A percentile compares a stretch with the other conserved stretches of the same genome.
phyloP scores from a whole-genome alignment of 441 rosid species.

The Erysimum cheiri region DNA sequence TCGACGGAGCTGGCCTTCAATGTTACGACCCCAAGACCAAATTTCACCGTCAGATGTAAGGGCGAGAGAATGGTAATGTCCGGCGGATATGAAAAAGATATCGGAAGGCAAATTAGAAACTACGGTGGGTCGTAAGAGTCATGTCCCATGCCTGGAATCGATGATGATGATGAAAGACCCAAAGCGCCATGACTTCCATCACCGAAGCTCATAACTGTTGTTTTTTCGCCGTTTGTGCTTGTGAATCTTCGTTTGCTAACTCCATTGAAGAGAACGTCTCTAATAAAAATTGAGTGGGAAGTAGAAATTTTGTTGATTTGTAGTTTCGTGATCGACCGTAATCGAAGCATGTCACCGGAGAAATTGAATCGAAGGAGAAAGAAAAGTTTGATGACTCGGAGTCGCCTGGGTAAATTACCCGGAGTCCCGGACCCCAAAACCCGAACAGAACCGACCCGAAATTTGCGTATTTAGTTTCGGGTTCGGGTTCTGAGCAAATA shows the following conservation, averaged over 20 bases:
- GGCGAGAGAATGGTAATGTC: too few species aligned
- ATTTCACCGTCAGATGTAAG: too few species aligned
- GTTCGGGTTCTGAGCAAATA: too few species aligned
- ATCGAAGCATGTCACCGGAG: slow-evolving; percentile 33
- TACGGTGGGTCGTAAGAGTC: slow-evolving; percentile 76
- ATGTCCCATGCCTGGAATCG: slow-evolving; percentile 49
- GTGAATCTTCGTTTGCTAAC: slow-evolving; percentile 28
- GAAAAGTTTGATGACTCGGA: background rate
- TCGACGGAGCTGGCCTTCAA: slow-evolving; percentile 83
- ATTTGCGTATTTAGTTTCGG: too few species aligned
- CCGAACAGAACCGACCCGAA: too few species aligned
- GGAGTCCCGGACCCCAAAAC: too few species aligned
- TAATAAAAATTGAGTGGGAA: background rate
- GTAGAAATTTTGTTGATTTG: slow-evolving; percentile 16
- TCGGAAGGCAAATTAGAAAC: slow-evolving; percentile 65
- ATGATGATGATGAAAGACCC: slow-evolving; percentile 60
- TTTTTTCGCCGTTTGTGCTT: slow-evolving; percentile 29
- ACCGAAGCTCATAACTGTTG: slow-evolving; percentile 84
- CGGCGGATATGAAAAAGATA: slow-evolving; percentile 56
- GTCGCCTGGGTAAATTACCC: too few species aligned
- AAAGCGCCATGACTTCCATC: slow-evolving; percentile 92
- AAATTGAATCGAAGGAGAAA: background rate
- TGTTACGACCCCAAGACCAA: slow-evolving; percentile 95
- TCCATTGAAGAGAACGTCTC: slow-evolving; percentile 20
- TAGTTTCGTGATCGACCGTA: slow-evolving; percentile 31